Evolutionary conservation across 2,329 filamentous ascomycete genomes (phyloP), one percentile per base, ranked within the genome.

Genomic region (Massarina eburnea): DNA sequence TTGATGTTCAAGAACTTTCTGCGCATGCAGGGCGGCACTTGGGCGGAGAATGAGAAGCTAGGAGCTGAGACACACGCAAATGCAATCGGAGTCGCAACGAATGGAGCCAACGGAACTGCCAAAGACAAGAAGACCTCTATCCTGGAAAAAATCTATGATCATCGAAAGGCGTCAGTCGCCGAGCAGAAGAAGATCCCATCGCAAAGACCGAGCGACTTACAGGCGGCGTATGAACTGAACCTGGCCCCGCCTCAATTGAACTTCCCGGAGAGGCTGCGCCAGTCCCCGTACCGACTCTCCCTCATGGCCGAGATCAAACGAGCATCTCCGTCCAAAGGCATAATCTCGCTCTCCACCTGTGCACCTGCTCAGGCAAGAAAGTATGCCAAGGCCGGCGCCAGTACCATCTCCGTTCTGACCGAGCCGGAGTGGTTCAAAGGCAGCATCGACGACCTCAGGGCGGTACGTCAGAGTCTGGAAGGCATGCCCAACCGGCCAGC

Each of bases 391-490:
- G 91, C 94, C 6, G 95, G 94, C 12, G 94, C 94, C 38, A 97
- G 92, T 67, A 90, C 95, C 30, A 99, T 99, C 56, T 97, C 94
- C 1, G 94, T 99, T n/a, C 80, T 99, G 37, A 99, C 94, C 0
- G 94, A 99, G 72, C 94, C 95, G 0, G 88, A 97, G 65, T 99
- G 94, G 94, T 99, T 99, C 78, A 97, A 96, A 74, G 94, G 94
- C 38, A 95, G 88, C 71, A 91, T 99, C 49, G 92, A 99, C 47
- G 94, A 99, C 67, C 75, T 99, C 43, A 83, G 88, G 49, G 84
- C 86, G 26, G 94, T 97, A 22, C 84, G 94, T 35, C 88, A 92
- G 70, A 91, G 89, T 39, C 76, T 99, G n/a, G 83, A 91, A 59
- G 86, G 88, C 10, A 91, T 99, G 85, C 86, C 89, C 1, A 95